phyloP scores from a whole-genome alignment of 768 basidiomycete species.

The Leccinum longicurvipes region DNA sequence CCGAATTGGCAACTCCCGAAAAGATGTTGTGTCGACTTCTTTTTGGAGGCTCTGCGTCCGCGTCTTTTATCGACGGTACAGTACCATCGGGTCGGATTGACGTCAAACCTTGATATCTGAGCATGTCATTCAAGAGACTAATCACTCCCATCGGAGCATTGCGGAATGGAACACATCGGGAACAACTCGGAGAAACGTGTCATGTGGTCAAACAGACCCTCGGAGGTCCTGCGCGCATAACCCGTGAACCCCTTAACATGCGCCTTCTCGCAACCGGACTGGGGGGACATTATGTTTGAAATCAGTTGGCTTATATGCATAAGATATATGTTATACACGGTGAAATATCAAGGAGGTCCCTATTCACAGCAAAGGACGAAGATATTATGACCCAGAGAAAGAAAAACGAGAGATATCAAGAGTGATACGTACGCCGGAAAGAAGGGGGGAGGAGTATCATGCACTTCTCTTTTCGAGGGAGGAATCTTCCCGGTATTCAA shows the following conservation, averaged over 20 bases:
- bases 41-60: background rate
- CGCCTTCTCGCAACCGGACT: background rate
- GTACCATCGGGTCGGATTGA: too few species aligned
- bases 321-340: constrained; percentile 2
- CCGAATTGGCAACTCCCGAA: background rate
- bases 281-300: background rate
- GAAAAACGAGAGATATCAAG: background rate
- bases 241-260: background rate
- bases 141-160: background rate
- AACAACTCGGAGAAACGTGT: background rate
- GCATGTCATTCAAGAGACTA: background rate
- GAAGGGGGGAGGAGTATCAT: constrained; percentile 4
- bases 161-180: background rate
- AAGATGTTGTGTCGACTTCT: background rate
- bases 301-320: background rate
- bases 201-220: background rate
- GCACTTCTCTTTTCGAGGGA: constrained; percentile 19
- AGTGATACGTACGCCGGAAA: background rate
- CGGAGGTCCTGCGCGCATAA: background rate
- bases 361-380: background rate
- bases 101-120: background rate
- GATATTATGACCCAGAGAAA: background rate
- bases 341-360: background rate
- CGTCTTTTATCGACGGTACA: background rate
- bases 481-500: constrained; percentile 16